Evolutionary conservation across 2,329 filamentous ascomycete species (phyloP), one percentile per base, ranked within the genome.

Genomic region (Pseudogymnoascus sp.): DNA sequence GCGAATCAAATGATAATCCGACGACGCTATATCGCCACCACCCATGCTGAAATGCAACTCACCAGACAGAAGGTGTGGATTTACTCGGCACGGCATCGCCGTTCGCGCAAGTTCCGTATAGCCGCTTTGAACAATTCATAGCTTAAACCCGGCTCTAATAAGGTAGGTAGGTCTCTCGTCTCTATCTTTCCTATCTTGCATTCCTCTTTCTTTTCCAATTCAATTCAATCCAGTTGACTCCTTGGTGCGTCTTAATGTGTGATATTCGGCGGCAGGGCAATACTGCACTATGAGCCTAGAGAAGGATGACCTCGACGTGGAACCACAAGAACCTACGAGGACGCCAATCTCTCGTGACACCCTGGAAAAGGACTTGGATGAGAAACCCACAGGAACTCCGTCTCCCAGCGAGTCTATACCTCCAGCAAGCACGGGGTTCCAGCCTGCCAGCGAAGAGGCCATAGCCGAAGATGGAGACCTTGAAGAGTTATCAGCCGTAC

Each of bases 401-500:
- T 57, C 29, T 18, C 11, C 51, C 10, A 14, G 2, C 5, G 29
- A 57, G 51, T 14, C 51, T 31, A 36, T 57, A 57, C 16, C 29
- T 5, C 5, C 29, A 57, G 10, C 51, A 34, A 36, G 10, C 51
- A 12, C n/a, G 1, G 51, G 10, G 3, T 36, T 21, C 51, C 26
- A 36, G 29, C 29, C 29, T 57, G 51, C 29, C 10, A 21, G 11
- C 10, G 64, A 71, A 21, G 65, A 64, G 62, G 61, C 61, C 61
- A 60, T 68, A 63, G 66, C 69, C 66, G 66, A 67, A 18, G 62
- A 60, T 60, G 66, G 60, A 40, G 69, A 74, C 59, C 66, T 73
- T 16, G 71, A 74, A 34, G 65, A 67, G 61, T 60, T 73, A 63
- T 67, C 68, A 23, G 59, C 67, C 1, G 70, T 72, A 37, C 63